Evolutionary conservation across 1,139 yeast genomes (phyloP).

Genomic region (Cylindricascospora bacillispora): DNA sequence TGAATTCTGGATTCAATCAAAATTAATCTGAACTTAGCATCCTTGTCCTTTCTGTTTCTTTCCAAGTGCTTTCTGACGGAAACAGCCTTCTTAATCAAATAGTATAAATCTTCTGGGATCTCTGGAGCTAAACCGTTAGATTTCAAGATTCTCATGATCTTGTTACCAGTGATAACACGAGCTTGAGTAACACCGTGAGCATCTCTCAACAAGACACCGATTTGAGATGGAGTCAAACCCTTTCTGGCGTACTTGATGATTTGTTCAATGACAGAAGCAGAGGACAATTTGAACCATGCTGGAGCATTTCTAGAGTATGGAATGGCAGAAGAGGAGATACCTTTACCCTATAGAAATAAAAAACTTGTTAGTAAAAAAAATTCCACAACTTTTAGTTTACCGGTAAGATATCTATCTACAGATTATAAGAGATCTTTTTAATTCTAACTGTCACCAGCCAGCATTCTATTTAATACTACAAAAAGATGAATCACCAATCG

Average conservation of each 20-base stretch:
- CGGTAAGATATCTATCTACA: no score
- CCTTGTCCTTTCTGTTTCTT: constrained; percentile 99
- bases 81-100: constrained; percentile 98
- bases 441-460: no score
- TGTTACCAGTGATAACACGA: constrained; percentile 97
- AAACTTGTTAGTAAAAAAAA: neutral
- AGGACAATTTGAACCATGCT: constrained; percentile 96
- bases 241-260: constrained; percentile 98
- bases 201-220: constrained; percentile 98
- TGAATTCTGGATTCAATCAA: constrained; percentile 99
- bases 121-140: constrained; percentile 99
- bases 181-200: constrained; percentile 99
- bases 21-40: constrained; percentile 99
- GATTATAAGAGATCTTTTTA: no score
- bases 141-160: constrained; percentile 97
- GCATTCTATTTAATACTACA: no score
- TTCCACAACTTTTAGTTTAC: neutral
- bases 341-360: constrained; percentile 66
- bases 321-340: constrained; percentile 97
- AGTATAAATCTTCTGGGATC: constrained; percentile 99
- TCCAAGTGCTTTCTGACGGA: constrained; percentile 99
- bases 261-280: constrained; percentile 96
- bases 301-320: constrained; percentile 99
- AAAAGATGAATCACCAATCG: no score
- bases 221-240: constrained; percentile 99